Base-by-base conservation (phyloP, 2,329 filamentous ascomycete species). In the Periconia macrospinosa region DNA sequence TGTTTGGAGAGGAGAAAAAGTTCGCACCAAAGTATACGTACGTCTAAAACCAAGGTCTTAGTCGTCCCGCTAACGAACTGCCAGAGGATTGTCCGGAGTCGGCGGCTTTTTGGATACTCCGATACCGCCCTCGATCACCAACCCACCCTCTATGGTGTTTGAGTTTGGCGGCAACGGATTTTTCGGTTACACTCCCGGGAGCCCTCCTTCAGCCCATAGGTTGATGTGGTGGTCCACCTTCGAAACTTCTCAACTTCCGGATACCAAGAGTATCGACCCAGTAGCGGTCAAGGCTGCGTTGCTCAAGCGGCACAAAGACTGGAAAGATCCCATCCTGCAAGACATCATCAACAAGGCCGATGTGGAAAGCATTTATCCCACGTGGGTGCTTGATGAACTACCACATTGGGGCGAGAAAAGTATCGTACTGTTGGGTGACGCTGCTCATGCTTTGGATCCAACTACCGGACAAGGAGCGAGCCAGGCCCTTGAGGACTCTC, bases 401-500 rank as follows among this genome's bases (percentile, higher is more conserved):
- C 76, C 78, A 2, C 72, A 70, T 17, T 83, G 81, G 81, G 71
- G 75, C 18, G 66, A 72, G 6, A 69, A 78, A 10, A 73, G 80
- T 0, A 75, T 83, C 2, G 73, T 86, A 5, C 67, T 86, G 1
- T 68, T 85, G 2, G 83, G 83, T 3, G 83, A 86, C 64, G 82
- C 82, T 2, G 82, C 81, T 0, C 83, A 86, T 67, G 81, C 82
- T 0, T 71, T 85, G 51, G 78, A 80, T 2, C 77, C 83, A 0
- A 79, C 77, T 6, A 78, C 78, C 0, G 82, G 82, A 1, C 83
- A 85, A 64, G 83, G 83, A 0, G 76, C 79, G 0, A 80, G 77
- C 3, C 82, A 84, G 65, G 83, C 80, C 0, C 61, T 86, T 11
- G 83, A 86, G 62, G 83, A 86, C 66, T 76, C 75, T 0, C 78